A percentile compares a stretch with the other conserved stretches of the same genome.
phyloP scores from a whole-genome alignment of 148 eudicot species.

The Vaccinium corymbosum region DNA sequence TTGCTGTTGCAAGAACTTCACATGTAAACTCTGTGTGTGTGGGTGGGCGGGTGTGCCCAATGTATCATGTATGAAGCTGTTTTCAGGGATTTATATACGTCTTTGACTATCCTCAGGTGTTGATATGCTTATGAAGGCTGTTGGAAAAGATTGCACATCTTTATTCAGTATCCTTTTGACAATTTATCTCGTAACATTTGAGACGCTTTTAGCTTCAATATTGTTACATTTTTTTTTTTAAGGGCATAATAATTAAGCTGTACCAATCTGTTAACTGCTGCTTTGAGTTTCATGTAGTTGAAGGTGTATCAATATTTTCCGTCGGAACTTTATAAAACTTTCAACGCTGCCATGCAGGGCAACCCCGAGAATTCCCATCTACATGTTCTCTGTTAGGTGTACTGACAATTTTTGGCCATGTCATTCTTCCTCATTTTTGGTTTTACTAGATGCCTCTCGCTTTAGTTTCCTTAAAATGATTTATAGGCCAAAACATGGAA shows the following conservation, averaged over 20 bases:
- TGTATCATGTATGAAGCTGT: not conserved
- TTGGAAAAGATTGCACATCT: slow-evolving; percentile 88
- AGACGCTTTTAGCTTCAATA: not conserved
- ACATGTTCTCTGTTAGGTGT: not conserved
- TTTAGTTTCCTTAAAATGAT: not conserved
- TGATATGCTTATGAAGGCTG: slow-evolving; percentile 91
- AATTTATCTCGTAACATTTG: not conserved
- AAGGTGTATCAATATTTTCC: not conserved
- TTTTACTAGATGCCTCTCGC: not conserved
- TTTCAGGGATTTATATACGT: not conserved
- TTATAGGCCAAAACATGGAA: not conserved
- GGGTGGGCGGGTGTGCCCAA: not conserved
- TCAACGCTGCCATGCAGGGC: not conserved
- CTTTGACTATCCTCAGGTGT: slow-evolving; percentile 55
- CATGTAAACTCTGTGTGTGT: not conserved
- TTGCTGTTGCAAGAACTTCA: not conserved
- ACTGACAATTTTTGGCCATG: not conserved
- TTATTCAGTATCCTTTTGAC: slow-evolving; percentile 95
- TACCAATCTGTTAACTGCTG: slow-evolving; percentile 5
- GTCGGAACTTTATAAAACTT: not conserved
- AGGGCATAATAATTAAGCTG: not conserved
- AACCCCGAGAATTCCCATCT: not conserved
- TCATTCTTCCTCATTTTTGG: not conserved
- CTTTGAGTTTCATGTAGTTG: not conserved
- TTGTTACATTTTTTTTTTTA: not conserved